Conservation (phyloP, 2,329 filamentous ascomycete genomes). For the Stagonosporopsis tanaceti region DNA sequence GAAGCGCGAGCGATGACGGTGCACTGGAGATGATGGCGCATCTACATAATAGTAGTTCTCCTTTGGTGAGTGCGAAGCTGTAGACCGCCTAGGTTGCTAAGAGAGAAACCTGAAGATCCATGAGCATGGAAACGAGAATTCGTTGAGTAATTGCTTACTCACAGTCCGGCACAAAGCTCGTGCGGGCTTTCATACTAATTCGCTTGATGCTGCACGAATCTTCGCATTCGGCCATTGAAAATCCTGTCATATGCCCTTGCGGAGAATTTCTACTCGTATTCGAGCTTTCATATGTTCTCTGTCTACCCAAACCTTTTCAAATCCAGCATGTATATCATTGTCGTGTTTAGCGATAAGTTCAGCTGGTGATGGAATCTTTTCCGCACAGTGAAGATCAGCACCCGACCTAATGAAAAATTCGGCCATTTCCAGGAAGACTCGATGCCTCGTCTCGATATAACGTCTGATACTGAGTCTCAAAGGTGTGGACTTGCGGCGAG, state of each 20-base stretch:
- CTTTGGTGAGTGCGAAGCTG: not conserved
- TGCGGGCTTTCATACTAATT: too few relatives aligned
- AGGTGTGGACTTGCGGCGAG: not conserved
- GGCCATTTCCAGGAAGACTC: not conserved
- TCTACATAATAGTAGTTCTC: not conserved
- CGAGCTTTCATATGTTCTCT: too few relatives aligned
- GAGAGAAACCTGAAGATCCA: too few relatives aligned
- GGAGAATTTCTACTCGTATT: too few relatives aligned
- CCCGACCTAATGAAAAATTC: not conserved
- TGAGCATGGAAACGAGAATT: too few relatives aligned
- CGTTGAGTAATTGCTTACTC: too few relatives aligned
- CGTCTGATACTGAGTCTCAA: not conserved
- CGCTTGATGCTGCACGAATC: too few relatives aligned
- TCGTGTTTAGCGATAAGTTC: not conserved
- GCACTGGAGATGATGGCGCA: not conserved
- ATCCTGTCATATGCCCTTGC: too few relatives aligned
- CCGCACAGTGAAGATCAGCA: not conserved
- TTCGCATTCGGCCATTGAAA: too few relatives aligned
- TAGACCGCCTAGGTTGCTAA: not conserved
- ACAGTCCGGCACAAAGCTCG: too few relatives aligned
- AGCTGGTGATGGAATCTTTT: not conserved
- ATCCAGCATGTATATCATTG: not conserved
- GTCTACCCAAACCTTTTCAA: not conserved
- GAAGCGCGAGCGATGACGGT: not conserved
- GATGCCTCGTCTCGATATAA: constrained; percentile 16